Evolutionary conservation across 768 basidiomycete genomes (phyloP).

Genomic region (Mycena floridula): DNA sequence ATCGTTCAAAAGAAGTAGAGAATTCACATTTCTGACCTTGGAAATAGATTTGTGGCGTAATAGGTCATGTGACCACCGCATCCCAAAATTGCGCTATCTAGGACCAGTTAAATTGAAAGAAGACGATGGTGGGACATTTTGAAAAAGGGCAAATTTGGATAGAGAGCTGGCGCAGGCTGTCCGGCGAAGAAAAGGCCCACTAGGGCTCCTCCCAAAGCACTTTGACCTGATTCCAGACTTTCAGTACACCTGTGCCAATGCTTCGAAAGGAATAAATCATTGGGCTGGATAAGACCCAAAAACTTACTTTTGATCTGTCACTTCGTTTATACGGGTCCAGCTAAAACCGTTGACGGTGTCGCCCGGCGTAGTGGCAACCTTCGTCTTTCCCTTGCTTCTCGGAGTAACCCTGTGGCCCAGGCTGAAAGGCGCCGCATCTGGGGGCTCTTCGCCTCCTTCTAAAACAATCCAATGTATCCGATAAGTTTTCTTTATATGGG

Average conservation of each 20-base stretch:
- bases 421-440: slow-evolving; percentile 15
- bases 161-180: no score
- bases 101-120: no score
- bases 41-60: no score
- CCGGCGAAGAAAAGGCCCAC: no score
- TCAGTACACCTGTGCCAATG: slow-evolving; percentile 68
- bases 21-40: no score
- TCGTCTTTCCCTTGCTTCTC: not conserved
- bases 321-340: slow-evolving; percentile 53
- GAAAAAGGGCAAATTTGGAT: no score
- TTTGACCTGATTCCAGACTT: slow-evolving; percentile 62
- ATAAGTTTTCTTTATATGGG: slow-evolving; percentile 87
- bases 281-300: not conserved
- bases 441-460: slow-evolving; percentile 47
- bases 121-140: no score
- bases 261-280: slow-evolving; percentile 26
- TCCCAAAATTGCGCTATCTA: no score
- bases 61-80: no score
- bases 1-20: no score
- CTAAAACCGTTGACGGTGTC: slow-evolving; percentile 2
- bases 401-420: slow-evolving; percentile 15
- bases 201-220: slow-evolving; percentile 31
- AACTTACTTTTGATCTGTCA: slow-evolving; percentile 57
- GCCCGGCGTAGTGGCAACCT: not conserved
- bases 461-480: slow-evolving; percentile 66